Conservation (phyloP, 108 stramenopile genomes). For the Mayamaea pseudoterrestris region DNA sequence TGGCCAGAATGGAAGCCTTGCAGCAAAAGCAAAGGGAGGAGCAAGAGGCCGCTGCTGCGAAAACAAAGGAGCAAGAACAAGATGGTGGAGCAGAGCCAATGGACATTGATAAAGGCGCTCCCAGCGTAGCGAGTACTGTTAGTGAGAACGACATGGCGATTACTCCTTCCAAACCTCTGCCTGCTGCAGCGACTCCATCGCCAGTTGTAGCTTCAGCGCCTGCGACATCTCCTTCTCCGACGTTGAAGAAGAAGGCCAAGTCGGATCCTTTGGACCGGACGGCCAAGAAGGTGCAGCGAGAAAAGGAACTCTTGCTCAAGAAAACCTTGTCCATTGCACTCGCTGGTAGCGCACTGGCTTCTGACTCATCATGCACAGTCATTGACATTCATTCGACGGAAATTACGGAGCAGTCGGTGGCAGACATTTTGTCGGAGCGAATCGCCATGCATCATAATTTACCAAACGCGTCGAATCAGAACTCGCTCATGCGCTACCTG, state of each 20-base stretch:
- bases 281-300: constrained; percentile 41
- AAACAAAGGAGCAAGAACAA: constrained; percentile 7
- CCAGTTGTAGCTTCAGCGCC: not conserved
- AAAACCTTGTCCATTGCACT: constrained; percentile 35
- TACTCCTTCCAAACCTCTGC: too few species aligned
- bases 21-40: constrained; percentile 7
- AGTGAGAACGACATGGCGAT: too few species aligned
- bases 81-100: not conserved
- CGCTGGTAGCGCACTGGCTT: not conserved
- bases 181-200: not conserved
- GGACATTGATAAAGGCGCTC: constrained; percentile 6
- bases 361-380: constrained; percentile 14
- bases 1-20: constrained; percentile 50
- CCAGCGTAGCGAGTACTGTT: too few species aligned
- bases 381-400: constrained; percentile 20
- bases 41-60: not conserved
- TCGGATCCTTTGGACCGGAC: constrained; percentile 26
- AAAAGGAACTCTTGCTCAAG: constrained; percentile 45
- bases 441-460: constrained; percentile 17
- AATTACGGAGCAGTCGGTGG: constrained; percentile 32
- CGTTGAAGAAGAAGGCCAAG: constrained; percentile 4
- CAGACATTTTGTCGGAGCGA: constrained; percentile 62
- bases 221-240: too few species aligned
- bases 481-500: constrained; percentile 37
- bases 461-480: not conserved